Evolutionary conservation across 495 filamentous ascomycete genomes (phyloP), one percentile per base, ranked within the genome.

Genomic region (Amniculicola lignicola): DNA sequence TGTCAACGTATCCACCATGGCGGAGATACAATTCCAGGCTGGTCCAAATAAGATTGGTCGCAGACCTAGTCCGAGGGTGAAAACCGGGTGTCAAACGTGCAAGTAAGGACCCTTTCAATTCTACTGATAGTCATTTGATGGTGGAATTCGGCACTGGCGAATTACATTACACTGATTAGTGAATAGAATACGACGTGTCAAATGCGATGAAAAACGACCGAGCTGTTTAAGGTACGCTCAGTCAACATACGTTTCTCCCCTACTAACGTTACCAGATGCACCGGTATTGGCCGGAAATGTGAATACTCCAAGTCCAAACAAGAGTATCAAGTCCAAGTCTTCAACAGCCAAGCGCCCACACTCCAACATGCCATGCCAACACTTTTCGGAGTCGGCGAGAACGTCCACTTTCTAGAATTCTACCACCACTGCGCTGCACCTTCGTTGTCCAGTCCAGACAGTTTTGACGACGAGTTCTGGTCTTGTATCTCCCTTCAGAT

Each of bases 401-500:
- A n/a, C 7, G 29, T 33, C n/a, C 29, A n/a, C 29, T 33, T 7
- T n/a, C 29, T 33, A 33, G 29, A 44, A 5, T 38, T 22, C 46
- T 38, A 50, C 46, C 15, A 50, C 21, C 16, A 38, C 27, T 37
- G 46, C 24, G 16, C 15, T 24, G 16, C 7, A 6, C 4, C 29
- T 7, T 37, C 28, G 4, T 3, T 36, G 4, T 28, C 43, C 16
- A 23, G 25, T 18, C 28, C 4, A 31, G 37, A 18, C 37, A 40
- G 7, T 18, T 37, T 50, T 14, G 46, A 37, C 46, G 21, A 21
- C 6, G 33, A 50, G 19, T 50, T 38, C 16, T 50, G 57, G 57
- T 43, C 35, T 16, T 41, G 50, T n/a, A 42, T 28, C 4, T 22
- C 27, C 7, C 41, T 60, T 7, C 57, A 60, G 31, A 31, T 60